A percentile compares a stretch with the other conserved stretches of the same genome.
Evolutionary conservation across 352 stramenopile genomes (phyloP).

Genomic region (Phytophthora idaei): DNA sequence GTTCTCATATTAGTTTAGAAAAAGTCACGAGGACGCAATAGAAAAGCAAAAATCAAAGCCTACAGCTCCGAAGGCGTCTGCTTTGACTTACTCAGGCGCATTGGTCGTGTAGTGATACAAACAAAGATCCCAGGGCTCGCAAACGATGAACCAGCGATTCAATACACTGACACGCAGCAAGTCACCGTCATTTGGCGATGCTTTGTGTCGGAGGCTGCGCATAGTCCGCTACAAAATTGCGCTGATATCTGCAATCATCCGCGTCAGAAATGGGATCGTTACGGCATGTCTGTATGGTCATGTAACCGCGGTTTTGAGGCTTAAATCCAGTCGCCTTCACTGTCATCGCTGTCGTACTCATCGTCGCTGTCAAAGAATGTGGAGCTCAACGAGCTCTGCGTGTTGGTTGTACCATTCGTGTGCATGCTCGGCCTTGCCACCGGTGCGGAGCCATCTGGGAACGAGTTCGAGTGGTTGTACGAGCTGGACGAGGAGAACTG

Average conservation of each 20-base stretch:
- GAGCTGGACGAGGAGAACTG: slow-evolving; percentile 30
- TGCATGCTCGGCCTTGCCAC: slow-evolving; percentile 21
- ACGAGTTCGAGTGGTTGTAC: slow-evolving; percentile 39
- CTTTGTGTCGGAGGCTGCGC: slow-evolving; percentile 3
- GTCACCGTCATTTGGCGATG: not conserved
- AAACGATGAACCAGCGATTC: slow-evolving; percentile 3
- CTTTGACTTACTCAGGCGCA: slow-evolving; percentile 12
- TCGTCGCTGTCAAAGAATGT: slow-evolving; percentile 61
- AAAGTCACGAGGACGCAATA: slow-evolving; percentile 20
- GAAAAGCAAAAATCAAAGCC: slow-evolving; percentile 24
- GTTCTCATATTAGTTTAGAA: slow-evolving; percentile 39
- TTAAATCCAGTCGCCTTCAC: slow-evolving; percentile 83
- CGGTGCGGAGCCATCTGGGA: slow-evolving; percentile 31
- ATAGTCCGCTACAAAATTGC: slow-evolving; percentile 21
- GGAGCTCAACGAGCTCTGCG: slow-evolving; percentile 36
- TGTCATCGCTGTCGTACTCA: slow-evolving; percentile 67
- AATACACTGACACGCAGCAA: slow-evolving; percentile 3
- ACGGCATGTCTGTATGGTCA: slow-evolving; percentile 18
- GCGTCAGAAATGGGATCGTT: slow-evolving; percentile 10
- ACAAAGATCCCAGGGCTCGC: slow-evolving; percentile 14
- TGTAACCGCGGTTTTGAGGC: slow-evolving; percentile 3
- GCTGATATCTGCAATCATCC: slow-evolving; percentile 10
- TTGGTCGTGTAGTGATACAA: slow-evolving; percentile 23
- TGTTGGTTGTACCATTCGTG: slow-evolving; percentile 19
- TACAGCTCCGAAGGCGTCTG: slow-evolving; percentile 17